Conservation (phyloP, 306 rosid genomes). For the Dryas drummondii region DNA sequence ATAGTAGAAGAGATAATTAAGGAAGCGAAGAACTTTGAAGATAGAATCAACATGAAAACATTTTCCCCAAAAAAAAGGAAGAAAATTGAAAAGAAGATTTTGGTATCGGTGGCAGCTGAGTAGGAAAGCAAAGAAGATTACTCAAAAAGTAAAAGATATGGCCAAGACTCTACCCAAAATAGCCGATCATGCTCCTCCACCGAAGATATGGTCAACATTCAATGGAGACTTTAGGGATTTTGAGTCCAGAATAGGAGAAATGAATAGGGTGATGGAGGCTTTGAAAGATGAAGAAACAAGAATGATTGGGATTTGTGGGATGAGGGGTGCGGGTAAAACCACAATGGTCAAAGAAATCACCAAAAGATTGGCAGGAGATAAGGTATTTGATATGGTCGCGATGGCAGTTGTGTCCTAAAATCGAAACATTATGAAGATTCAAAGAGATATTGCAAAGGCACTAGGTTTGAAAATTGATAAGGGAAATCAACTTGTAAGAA, state of each 20-base stretch:
- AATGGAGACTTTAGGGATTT: neutral
- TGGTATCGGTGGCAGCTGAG: too few species aligned
- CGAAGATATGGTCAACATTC: too few species aligned
- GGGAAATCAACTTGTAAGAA: neutral
- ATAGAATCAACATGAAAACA: too few species aligned
- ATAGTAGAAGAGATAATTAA: too few species aligned
- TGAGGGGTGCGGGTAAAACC: conserved; percentile 27
- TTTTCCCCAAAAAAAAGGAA: too few species aligned
- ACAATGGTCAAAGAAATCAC: conserved; percentile 15
- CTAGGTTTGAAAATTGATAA: neutral
- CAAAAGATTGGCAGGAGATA: neutral
- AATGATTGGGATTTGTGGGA: conserved; percentile 20
- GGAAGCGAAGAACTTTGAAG: too few species aligned
- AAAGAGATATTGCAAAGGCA: neutral
- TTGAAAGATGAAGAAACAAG: neutral
- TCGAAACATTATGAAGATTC: neutral
- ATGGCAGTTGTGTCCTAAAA: neutral
- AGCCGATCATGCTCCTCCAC: too few species aligned
- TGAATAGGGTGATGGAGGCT: conserved; percentile 5
- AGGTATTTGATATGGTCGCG: neutral
- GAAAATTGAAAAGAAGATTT: too few species aligned
- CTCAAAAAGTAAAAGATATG: too few species aligned
- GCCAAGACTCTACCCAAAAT: too few species aligned
- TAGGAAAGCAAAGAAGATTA: too few species aligned
- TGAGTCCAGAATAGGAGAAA: neutral